A percentile compares a stretch with the other conserved stretches of the same genome.
Conservation (phyloP, 2,329 filamentous ascomycete genomes). For the Fusarium nodosum region DNA sequence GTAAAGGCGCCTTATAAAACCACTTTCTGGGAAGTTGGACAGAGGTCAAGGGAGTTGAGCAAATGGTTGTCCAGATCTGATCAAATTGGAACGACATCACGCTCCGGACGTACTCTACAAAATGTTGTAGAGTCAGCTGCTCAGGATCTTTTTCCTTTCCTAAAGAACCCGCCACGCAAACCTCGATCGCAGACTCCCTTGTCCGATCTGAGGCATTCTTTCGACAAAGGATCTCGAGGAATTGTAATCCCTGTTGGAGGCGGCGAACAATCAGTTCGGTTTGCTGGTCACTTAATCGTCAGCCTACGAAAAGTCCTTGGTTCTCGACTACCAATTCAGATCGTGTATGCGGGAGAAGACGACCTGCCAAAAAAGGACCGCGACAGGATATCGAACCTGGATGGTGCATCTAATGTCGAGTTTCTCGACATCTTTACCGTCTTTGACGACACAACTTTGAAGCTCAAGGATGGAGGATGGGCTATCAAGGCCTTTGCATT, state of each 20-base stretch:
- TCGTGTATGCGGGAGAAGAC: conserved; percentile 54
- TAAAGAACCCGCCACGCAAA: conserved; percentile 20
- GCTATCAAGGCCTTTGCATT: conserved; percentile 58
- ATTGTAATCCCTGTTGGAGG: conserved; percentile 54
- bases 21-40: conserved; percentile 52
- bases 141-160: conserved; percentile 44
- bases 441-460: conserved; percentile 52
- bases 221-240: conserved; percentile 31
- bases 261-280: conserved; percentile 47
- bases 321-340: conserved; percentile 52
- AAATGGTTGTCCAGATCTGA: conserved; percentile 35
- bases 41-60: conserved; percentile 34
- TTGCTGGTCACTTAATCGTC: conserved; percentile 53
- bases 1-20: conserved; percentile 49
- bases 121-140: conserved; percentile 24
- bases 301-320: conserved; percentile 48
- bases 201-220: conserved; percentile 41
- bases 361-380: conserved; percentile 50
- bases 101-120: not conserved
- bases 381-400: conserved; percentile 26
- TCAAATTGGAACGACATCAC: conserved; percentile 8
- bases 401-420: conserved; percentile 36
- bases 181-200: conserved; percentile 36
- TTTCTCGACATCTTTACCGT: conserved; percentile 53
- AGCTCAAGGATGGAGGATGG: conserved; percentile 52